These are phyloP conservation scores for Zygotorulaspora sp. DNA, from an alignment of 805 yeast genomes.

Conservation along the genomic window DNA sequence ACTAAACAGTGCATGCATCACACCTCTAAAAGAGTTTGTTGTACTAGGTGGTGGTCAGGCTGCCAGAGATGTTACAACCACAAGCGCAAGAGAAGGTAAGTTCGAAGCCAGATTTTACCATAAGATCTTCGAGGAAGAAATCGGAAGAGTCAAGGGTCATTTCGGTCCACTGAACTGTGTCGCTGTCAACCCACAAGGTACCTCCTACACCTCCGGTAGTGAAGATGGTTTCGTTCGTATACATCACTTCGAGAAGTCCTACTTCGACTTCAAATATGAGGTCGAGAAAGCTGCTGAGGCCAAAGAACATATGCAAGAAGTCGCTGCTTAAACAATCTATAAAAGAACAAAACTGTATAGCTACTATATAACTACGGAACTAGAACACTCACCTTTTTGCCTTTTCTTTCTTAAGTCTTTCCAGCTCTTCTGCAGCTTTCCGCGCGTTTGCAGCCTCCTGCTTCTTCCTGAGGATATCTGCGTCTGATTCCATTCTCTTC, in stretches of 20 bases:
- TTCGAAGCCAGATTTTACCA: conserved; percentile 96
- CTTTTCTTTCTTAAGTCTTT: conserved; percentile 13
- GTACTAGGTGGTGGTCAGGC: conserved; percentile 99
- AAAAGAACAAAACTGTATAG: conserved; percentile 1
- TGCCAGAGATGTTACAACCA: conserved; percentile 97
- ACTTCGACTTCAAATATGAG: conserved; percentile 89
- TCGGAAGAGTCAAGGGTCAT: conserved; percentile 97
- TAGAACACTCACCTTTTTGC: not conserved
- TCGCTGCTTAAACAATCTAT: conserved; percentile 4
- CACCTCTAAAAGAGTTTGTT: conserved; percentile 87
- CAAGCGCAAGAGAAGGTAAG: conserved; percentile 87
- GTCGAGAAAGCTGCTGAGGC: conserved; percentile 75
- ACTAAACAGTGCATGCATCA: conserved; percentile 89
- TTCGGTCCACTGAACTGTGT: conserved; percentile 96
- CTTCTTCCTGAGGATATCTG: conserved; percentile 83
- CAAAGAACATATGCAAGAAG: conserved; percentile 33
- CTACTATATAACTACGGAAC: conserved; percentile 3
- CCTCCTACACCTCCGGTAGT: conserved; percentile 93
- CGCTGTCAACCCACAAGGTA: conserved; percentile 92
- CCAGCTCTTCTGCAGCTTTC: conserved; percentile 33
- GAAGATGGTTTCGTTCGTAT: conserved; percentile 97
- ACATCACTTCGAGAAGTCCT: conserved; percentile 87
- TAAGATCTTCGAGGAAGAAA: conserved; percentile 90
- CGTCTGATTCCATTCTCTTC: conserved; percentile 83
- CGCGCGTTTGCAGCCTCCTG: conserved; percentile 54